phyloP scores from a whole-genome alignment of 208 protist genomes.

The Borovskyia barvae region DNA sequence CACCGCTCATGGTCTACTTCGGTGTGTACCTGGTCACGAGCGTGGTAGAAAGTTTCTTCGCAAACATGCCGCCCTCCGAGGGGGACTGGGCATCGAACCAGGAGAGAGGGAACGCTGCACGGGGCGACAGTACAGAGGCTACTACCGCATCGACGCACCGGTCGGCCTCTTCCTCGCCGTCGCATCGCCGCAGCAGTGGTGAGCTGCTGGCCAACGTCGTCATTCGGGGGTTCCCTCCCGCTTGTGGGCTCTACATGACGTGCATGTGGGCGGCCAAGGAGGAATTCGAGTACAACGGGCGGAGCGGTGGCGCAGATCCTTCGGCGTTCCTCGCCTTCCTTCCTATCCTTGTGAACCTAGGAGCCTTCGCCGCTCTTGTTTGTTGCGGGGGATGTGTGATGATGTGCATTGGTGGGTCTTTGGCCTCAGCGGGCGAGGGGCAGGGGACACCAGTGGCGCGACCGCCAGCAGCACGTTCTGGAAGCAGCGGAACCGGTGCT shows the following conservation, averaged over 20 bases:
- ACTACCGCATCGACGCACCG: background rate
- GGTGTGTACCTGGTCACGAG: slow-evolving; percentile 4
- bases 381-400: slow-evolving; percentile 22
- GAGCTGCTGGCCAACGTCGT: slow-evolving; percentile 17
- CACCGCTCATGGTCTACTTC: slow-evolving; percentile 48
- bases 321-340: slow-evolving; percentile 37
- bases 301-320: slow-evolving; percentile 22
- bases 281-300: slow-evolving; percentile 42
- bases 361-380: slow-evolving; percentile 15
- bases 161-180: background rate
- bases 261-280: slow-evolving; percentile 56
- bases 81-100: background rate
- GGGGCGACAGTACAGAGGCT: too few species aligned
- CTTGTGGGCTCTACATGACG: slow-evolving; percentile 42
- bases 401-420: slow-evolving; percentile 7
- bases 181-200: background rate
- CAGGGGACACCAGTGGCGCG: background rate
- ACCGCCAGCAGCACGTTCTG: too few species aligned
- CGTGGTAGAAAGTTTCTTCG: slow-evolving; percentile 4
- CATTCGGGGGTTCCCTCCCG: slow-evolving; percentile 13
- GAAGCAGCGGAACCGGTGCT: too few species aligned
- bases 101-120: background rate
- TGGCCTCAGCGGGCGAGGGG: background rate
- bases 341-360: slow-evolving; percentile 36
- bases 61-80: background rate